phyloP scores from a whole-genome alignment of 1,139 yeast species.

The Debaryomyces udenii region DNA sequence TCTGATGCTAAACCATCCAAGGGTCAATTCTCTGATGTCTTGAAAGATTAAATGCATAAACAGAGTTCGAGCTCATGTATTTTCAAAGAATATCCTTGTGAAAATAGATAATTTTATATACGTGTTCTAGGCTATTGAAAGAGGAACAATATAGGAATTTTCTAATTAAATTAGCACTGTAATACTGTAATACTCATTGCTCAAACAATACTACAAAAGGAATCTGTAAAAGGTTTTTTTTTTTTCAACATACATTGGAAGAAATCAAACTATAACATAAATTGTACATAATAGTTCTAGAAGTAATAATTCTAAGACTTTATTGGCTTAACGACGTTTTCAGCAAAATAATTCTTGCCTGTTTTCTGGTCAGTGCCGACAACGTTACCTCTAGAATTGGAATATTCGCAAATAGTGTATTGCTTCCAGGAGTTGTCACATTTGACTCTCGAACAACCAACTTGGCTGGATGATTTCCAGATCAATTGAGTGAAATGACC shows the following conservation, averaged over 20 bases:
- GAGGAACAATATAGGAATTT: slow-evolving; percentile 7
- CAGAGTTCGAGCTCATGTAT: neutral
- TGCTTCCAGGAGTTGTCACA: slow-evolving; percentile 56
- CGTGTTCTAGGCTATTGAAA: slow-evolving; percentile 7
- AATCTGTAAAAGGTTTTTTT: too few relatives aligned
- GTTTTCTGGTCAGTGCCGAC: slow-evolving; percentile 37
- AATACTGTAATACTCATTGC: too few relatives aligned
- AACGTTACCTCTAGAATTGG: slow-evolving; percentile 59
- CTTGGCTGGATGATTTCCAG: slow-evolving; percentile 58
- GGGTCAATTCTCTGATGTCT: slow-evolving; percentile 69
- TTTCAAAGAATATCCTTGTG: neutral
- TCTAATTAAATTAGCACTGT: neutral
- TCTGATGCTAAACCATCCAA: slow-evolving; percentile 68
- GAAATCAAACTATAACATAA: slow-evolving; percentile 2
- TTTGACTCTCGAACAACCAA: slow-evolving; percentile 64
- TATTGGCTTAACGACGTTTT: slow-evolving; percentile 51
- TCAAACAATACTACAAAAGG: too few relatives aligned
- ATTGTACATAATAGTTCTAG: slow-evolving; percentile 2
- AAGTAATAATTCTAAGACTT: neutral
- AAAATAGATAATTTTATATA: slow-evolving; percentile 5
- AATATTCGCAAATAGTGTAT: slow-evolving; percentile 71
- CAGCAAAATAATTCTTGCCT: slow-evolving; percentile 46
- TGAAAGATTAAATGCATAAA: slow-evolving; percentile 48
- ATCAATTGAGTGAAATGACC: slow-evolving; percentile 74
- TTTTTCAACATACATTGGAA: neutral